Evolutionary conservation across 495 filamentous ascomycete genomes (phyloP).

Genomic region (Bombardia bombarda): DNA sequence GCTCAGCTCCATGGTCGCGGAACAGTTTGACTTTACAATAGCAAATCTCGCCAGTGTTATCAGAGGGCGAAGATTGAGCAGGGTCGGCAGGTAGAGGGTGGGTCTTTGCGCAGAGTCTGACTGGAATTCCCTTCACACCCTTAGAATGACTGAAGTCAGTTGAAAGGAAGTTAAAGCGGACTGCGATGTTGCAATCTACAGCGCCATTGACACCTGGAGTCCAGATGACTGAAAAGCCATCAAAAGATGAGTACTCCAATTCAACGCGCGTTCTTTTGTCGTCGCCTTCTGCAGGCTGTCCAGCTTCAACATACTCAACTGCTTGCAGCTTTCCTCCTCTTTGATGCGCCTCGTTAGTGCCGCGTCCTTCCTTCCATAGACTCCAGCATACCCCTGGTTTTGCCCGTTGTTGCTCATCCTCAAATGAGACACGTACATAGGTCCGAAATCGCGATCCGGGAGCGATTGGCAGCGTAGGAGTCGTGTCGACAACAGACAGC

Average conservation of each 20-base stretch:
- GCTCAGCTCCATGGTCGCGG: conserved; percentile 90
- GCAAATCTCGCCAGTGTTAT: conserved; percentile 57
- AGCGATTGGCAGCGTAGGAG: conserved; percentile 26
- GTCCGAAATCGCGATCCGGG: conserved; percentile 66
- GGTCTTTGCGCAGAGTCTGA: conserved; percentile 86
- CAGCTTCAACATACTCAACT: conserved; percentile 83
- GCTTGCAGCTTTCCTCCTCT: conserved; percentile 80
- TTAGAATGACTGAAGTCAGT: conserved; percentile 98
- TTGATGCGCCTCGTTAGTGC: conserved; percentile 82
- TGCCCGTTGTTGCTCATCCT: conserved; percentile 81
- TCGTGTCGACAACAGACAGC: conserved; percentile 68
- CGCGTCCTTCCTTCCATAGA: conserved; percentile 90
- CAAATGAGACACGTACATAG: conserved; percentile 84
- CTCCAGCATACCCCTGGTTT: conserved; percentile 85
- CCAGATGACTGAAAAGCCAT: conserved; percentile 90
- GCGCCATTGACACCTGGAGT: conserved; percentile 53
- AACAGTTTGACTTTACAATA: conserved; percentile 97
- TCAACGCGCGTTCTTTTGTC: conserved; percentile 66
- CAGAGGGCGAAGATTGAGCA: conserved; percentile 32
- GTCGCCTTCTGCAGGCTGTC: conserved; percentile 60
- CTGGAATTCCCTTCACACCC: conserved; percentile 92
- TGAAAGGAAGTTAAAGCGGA: conserved; percentile 96
- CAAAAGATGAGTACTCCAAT: conserved; percentile 75
- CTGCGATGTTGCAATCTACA: conserved; percentile 70
- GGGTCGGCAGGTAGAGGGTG: conserved; percentile 46